Evolutionary conservation across 768 basidiomycete species (phyloP).

Genomic region (Trametes coccinea): DNA sequence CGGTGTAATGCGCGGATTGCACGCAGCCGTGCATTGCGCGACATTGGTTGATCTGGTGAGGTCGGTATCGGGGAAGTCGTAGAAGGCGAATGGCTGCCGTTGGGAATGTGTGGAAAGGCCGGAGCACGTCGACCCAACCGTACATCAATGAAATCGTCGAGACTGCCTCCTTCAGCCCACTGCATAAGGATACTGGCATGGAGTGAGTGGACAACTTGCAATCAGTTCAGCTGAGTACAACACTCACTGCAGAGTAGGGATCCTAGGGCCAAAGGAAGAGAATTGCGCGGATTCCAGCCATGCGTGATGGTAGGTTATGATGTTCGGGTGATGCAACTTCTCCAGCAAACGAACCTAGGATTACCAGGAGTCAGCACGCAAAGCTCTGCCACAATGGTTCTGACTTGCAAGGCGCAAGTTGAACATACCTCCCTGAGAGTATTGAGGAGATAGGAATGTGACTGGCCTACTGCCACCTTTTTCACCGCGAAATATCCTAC

Average conservation of each 20-base stretch:
- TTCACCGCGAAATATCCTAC: slow-evolving; percentile 88
- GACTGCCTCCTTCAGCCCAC: slow-evolving; percentile 88
- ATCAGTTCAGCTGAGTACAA: neutral
- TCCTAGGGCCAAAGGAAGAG: slow-evolving; percentile 83
- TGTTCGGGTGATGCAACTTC: slow-evolving; percentile 85
- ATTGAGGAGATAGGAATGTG: slow-evolving; percentile 79
- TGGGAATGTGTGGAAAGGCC: slow-evolving; percentile 35
- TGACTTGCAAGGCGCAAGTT: neutral
- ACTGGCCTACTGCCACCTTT: slow-evolving; percentile 93
- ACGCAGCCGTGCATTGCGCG: slow-evolving; percentile 68
- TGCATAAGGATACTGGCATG: slow-evolving; percentile 78
- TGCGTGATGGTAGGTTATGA: slow-evolving; percentile 93
- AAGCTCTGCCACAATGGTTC: neutral
- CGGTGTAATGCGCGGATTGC: slow-evolving; percentile 72
- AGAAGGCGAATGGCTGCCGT: slow-evolving; percentile 16
- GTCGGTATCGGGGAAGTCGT: slow-evolving; percentile 26
- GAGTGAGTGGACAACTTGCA: neutral
- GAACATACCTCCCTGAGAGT: slow-evolving; percentile 70
- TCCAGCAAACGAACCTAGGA: slow-evolving; percentile 80
- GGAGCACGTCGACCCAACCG: slow-evolving; percentile 62
- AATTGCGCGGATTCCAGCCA: slow-evolving; percentile 90
- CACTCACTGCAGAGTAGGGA: slow-evolving; percentile 84
- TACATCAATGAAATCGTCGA: slow-evolving; percentile 84
- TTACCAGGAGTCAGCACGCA: neutral
- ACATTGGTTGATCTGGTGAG: slow-evolving; percentile 39